phyloP scores from a whole-genome alignment of 2,329 filamentous ascomycete genomes.

The Cercospora sesami region DNA sequence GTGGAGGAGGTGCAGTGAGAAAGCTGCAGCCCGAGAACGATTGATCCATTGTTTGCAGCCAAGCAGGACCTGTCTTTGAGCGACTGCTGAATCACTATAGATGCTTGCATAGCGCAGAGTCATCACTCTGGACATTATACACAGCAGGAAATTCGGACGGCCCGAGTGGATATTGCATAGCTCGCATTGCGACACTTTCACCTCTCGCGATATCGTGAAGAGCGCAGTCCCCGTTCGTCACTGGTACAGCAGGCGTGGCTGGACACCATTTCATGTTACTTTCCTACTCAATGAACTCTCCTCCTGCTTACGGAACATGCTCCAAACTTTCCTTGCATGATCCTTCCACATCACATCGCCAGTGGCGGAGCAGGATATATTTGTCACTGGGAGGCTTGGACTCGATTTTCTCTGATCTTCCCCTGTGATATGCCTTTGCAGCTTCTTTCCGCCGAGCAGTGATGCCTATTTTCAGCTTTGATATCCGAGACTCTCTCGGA shows the following conservation, averaged over 20 bases:
- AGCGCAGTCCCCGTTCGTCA: neutral
- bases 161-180: neutral
- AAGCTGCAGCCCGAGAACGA: neutral
- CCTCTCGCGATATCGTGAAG: neutral
- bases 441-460: neutral
- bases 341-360: neutral
- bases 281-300: neutral
- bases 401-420: neutral
- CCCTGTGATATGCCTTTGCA: neutral
- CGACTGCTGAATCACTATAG: neutral
- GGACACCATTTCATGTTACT: neutral
- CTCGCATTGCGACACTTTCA: neutral
- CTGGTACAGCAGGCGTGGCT: neutral
- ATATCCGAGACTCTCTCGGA: neutral
- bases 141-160: neutral
- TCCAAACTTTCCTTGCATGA: neutral
- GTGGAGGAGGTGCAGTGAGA: constrained; percentile 13
- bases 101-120: neutral
- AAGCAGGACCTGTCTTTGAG: neutral
- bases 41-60: neutral
- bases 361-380: neutral
- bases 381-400: neutral
- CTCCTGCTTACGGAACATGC: neutral
- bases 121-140: neutral
- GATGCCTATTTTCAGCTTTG: neutral